A percentile compares a stretch with the other conserved stretches of the same genome.
phyloP scores from a whole-genome alignment of 305 asterid genomes.

The Solanum aculeatissimum region DNA sequence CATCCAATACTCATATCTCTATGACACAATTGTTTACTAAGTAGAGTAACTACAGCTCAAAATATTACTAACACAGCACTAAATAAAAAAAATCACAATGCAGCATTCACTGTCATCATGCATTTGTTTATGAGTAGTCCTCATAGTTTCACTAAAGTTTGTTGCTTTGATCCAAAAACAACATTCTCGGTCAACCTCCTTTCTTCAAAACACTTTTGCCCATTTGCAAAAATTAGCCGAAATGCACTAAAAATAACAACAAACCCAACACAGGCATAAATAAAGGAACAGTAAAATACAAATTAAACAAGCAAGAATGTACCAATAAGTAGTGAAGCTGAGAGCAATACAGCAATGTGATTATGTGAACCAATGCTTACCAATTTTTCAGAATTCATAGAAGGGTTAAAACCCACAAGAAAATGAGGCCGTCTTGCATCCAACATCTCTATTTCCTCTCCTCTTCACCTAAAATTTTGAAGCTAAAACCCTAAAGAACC shows the following conservation, averaged over 20 bases:
- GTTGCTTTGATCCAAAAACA: neutral
- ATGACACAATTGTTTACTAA: neutral
- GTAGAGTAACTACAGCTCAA: neutral
- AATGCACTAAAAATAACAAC: neutral
- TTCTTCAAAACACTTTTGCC: neutral
- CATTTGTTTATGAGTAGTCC: neutral
- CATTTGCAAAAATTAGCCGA: neutral
- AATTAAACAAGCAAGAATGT: neutral
- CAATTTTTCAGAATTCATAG: conserved; percentile 48
- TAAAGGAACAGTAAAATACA: neutral
- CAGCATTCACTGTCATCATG: neutral
- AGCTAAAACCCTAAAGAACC: conserved; percentile 4
- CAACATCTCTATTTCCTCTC: conserved; percentile 34
- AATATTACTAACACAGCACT: neutral
- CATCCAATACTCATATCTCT: neutral
- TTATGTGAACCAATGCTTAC: conserved; percentile 21
- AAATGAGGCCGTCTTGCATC: conserved; percentile 54
- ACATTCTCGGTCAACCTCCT: neutral
- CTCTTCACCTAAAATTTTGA: conserved; percentile 5
- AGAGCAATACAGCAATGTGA: neutral
- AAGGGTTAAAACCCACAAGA: conserved; percentile 65
- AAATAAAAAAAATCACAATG: neutral
- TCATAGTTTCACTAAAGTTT: neutral
- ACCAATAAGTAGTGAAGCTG: neutral
- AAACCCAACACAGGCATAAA: neutral